A percentile compares a stretch with the other conserved stretches of the same genome.
Conservation (phyloP, 768 basidiomycete species). For the Russula abietina region DNA sequence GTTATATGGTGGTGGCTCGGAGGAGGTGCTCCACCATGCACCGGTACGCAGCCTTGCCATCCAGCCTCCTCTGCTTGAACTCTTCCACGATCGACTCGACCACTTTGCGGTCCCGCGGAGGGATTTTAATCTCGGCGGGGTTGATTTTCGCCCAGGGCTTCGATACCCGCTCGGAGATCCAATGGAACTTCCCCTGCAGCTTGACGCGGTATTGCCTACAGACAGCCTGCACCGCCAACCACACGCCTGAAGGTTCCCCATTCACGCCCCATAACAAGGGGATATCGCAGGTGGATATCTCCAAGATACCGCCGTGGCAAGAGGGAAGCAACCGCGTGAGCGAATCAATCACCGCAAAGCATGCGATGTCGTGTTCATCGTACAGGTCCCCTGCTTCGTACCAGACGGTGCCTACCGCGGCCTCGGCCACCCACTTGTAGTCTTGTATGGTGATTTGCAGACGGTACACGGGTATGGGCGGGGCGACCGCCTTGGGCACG, state of each 20-base stretch:
- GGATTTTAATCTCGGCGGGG: neutral
- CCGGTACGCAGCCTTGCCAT: no score
- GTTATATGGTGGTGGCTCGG: no score
- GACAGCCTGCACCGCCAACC: neutral
- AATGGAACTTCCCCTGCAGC: neutral
- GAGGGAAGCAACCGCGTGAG: constrained; percentile 5
- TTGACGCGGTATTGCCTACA: neutral
- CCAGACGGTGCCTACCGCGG: neutral
- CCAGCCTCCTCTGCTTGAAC: neutral
- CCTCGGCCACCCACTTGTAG: neutral
- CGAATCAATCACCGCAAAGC: constrained; percentile 3
- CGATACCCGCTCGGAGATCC: neutral
- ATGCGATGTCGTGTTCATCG: neutral
- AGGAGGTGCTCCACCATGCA: neutral
- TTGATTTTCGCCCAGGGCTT: no score
- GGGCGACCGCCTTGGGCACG: no score
- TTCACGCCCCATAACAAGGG: constrained; percentile 4
- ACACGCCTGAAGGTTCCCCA: neutral
- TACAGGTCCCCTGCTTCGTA: neutral
- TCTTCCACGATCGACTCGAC: neutral
- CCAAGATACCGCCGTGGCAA: neutral
- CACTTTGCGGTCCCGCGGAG: neutral
- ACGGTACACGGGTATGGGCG: neutral
- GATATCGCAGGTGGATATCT: neutral
- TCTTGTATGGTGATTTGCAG: neutral